Base-by-base conservation (phyloP, 1,139 yeast genomes). In the Torulaspora globosa region DNA sequence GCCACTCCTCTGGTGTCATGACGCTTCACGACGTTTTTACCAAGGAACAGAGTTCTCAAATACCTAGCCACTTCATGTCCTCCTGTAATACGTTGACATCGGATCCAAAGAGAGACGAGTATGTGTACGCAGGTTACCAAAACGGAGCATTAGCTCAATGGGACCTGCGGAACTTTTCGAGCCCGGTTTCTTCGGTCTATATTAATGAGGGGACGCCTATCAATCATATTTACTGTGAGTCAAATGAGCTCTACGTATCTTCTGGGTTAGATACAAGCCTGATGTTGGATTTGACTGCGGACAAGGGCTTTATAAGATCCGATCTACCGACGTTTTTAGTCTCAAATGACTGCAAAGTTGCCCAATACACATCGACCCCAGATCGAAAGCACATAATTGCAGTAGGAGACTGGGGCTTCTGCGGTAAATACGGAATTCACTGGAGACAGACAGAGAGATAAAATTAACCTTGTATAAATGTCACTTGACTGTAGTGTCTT, bases 1-100 rank as follows among this genome's bases (percentile, higher is more conserved):
- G 81, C 0, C 76, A 78, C 56, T 64, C 60, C 21, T 72, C 77
- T 23, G 84, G 84, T 2, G 68, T 64, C 1, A 62, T 79, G 3
- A 56, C 72, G 0, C 38, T 63, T 2, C 72, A 72, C 66, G 74
- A 74, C 51, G 46, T 71, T 6, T 55, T 47, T 14, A 47, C 58
- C 1, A 59, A 62, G 36, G 29, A 50, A 5, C 63, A 64, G 43
- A 36, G 42, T 15, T 39, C 43, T 5, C 60, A 51, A 46, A 32
- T 59, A 5, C 52, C 63, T 3, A 55, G 55, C 41, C 45, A 39
- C 36, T 55, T 50, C 38, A 41, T 42, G 56, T 43, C 51, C 38
- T 9, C 54, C 26, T 55, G 62, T 47, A 39, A 48, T 23, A 43
- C 57, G 11, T 36, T 60, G n/a, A 47, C 57, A 19, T 44, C 45